A percentile compares a stretch with the other conserved stretches of the same genome.
phyloP scores from a whole-genome alignment of 1,139 yeast species.

The Candida mesenterica region DNA sequence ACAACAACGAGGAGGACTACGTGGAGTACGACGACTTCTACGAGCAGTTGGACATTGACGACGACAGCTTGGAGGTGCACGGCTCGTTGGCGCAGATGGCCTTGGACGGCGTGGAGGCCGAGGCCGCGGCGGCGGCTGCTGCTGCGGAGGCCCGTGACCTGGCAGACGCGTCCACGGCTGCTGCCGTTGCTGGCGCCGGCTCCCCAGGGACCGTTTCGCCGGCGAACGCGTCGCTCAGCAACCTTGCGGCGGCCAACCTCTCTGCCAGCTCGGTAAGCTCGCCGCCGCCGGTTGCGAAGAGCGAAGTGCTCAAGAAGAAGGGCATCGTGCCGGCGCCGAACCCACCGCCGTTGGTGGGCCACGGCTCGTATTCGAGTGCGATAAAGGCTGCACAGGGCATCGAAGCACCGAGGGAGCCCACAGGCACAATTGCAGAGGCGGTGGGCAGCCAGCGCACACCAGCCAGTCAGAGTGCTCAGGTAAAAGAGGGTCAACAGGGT shows the following conservation, averaged over 20 bases:
- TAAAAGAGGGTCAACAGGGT: no score
- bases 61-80: slow-evolving; percentile 51
- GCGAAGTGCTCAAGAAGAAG: slow-evolving; percentile 16
- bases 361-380: slow-evolving; percentile 22
- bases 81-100: slow-evolving; percentile 48
- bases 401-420: neutral
- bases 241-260: slow-evolving; percentile 5
- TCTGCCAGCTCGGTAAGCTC: neutral
- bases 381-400: slow-evolving; percentile 19
- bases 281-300: slow-evolving; percentile 1
- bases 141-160: slow-evolving; percentile 5
- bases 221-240: neutral
- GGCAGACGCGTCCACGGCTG: no score
- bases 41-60: slow-evolving; percentile 80
- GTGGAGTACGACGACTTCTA: slow-evolving; percentile 94
- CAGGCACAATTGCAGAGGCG: no score
- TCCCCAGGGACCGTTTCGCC: slow-evolving; percentile 1
- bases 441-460: no score
- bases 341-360: slow-evolving; percentile 18
- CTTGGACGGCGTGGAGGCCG: slow-evolving; percentile 26
- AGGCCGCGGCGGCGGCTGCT: slow-evolving; percentile 18
- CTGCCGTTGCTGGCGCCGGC: neutral
- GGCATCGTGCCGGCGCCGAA: slow-evolving; percentile 17
- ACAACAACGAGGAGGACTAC: slow-evolving; percentile 93
- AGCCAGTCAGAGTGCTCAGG: no score